Evolutionary conservation across 2,329 filamentous ascomycete species (phyloP), one percentile per base, ranked within the genome.

Genomic region (Simplicillium aogashimaense): DNA sequence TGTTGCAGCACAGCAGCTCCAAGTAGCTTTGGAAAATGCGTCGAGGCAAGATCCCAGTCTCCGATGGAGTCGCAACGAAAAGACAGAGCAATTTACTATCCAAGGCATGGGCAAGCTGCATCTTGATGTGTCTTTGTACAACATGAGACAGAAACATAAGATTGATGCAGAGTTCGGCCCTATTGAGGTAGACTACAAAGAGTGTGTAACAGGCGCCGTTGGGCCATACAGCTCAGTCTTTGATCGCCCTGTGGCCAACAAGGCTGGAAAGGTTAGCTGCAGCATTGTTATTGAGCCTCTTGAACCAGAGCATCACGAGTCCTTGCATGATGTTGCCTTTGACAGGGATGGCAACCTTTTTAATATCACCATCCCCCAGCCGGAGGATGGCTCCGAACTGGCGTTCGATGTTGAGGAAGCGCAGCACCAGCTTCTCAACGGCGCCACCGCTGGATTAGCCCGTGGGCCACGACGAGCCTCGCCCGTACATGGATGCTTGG

Each of bases 91-190:
- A 54, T 95, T 92, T 36, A 82, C 94, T 28, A 72, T 98, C 1
- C 89, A 89, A 39, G 92, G 92, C 4, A 97, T 98, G 92, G 92
- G 92, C 7, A 87, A 94, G 53, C 74, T 98, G 20, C 92, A 98
- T 60, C 72, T 98, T 1, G 92, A 98, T 52, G 92, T 98, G 37
- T 89, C 90, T 1, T 71, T 87, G 37, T 86, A 97, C 59, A 78
- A 89, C 34, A 76, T 98, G 9, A 79, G 92, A 48, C 85, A 86
- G 39, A 87, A 94, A 54, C 82, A 95, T 63, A 94, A 92, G 58
- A 87, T 73, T 69, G 59, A 95, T 78, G 72, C 88, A 70, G 46
- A 80, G 66, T 95, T 95, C 68, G 89, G 90, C 11, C 81, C 80
- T 39, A 94, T 98, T 46, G 86, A 95, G 52, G 95, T 98, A 44